phyloP scores from a whole-genome alignment of 140 eudicot genomes.

The Bidens hawaiensis region DNA sequence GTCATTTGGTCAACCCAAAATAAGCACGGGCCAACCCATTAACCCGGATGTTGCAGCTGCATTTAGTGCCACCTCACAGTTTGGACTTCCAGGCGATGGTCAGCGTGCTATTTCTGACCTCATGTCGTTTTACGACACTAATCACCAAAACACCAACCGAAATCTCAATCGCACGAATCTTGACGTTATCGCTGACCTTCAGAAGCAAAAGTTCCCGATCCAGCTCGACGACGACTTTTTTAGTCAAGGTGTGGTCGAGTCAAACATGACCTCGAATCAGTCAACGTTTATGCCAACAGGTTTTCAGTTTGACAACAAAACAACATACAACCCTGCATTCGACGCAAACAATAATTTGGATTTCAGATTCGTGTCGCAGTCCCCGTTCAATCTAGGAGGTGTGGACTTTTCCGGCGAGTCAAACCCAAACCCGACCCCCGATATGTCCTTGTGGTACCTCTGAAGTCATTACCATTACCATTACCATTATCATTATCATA shows the following conservation, averaged over 20 bases:
- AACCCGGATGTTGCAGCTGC: slow-evolving; percentile 33
- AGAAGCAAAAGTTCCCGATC: slow-evolving; percentile 44
- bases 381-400: slow-evolving; percentile 43
- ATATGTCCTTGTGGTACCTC: slow-evolving; percentile 48
- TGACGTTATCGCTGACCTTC: slow-evolving; percentile 27
- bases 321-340: slow-evolving; percentile 36
- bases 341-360: slow-evolving; percentile 38
- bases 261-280: slow-evolving; percentile 28
- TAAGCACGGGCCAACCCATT: slow-evolving; percentile 28
- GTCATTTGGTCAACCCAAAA: slow-evolving; percentile 33
- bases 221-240: slow-evolving; percentile 46
- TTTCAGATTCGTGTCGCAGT: slow-evolving; percentile 49
- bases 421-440: slow-evolving; percentile 41
- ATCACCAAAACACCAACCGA: no score
- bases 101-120: no score
- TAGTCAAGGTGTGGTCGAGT: slow-evolving; percentile 30
- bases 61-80: slow-evolving; percentile 27
- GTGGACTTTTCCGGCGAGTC: slow-evolving; percentile 48
- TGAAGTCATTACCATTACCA: slow-evolving; percentile 29
- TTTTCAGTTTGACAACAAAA: slow-evolving; percentile 41
- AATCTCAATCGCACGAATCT: slow-evolving; percentile 18
- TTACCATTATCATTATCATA: not conserved
- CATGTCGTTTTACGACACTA: no score
- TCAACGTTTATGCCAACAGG: slow-evolving; percentile 37
- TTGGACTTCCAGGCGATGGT: slow-evolving; percentile 49